Conservation (phyloP, 345 rosid species). For the Pugionium dolabratum region DNA sequence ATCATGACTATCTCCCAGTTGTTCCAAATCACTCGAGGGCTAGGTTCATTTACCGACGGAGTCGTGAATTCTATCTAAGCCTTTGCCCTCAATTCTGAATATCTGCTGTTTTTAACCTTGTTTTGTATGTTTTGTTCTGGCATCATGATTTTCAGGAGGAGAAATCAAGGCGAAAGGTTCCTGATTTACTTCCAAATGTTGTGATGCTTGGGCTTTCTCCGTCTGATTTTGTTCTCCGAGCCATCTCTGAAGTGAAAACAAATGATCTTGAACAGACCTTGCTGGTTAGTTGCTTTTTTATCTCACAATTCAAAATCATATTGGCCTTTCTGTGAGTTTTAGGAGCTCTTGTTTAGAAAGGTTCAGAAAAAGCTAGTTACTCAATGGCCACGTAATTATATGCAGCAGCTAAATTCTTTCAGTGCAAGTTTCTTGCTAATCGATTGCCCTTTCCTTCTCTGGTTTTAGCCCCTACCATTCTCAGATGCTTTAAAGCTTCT, state of each 20-base stretch:
- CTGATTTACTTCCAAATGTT: constrained; percentile 64
- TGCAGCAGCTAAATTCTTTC: background rate
- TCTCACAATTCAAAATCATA: background rate
- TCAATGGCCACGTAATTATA: background rate
- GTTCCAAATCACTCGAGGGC: background rate
- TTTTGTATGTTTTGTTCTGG: constrained; percentile 3
- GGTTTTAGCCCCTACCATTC: constrained; percentile 73
- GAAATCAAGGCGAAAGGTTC: constrained; percentile 53
- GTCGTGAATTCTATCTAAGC: background rate
- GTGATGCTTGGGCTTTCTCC: constrained; percentile 77
- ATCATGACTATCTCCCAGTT: constrained; percentile 6
- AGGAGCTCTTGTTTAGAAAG: background rate
- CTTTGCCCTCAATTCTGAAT: background rate
- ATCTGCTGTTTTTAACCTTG: background rate
- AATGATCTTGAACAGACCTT: constrained; percentile 90
- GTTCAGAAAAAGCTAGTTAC: constrained; percentile 1
- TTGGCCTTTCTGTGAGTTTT: background rate
- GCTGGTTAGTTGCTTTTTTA: constrained; percentile 56
- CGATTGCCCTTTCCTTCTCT: background rate
- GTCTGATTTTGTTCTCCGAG: constrained; percentile 70
- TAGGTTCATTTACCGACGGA: background rate
- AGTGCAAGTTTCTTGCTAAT: constrained; percentile 5
- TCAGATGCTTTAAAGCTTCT: constrained; percentile 89
- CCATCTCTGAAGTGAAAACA: constrained; percentile 67
- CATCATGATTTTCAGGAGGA: constrained; percentile 62